Evolutionary conservation across 192 early-diverging fungal species (phyloP).

Genomic region (Geosiphon pyriformis): DNA sequence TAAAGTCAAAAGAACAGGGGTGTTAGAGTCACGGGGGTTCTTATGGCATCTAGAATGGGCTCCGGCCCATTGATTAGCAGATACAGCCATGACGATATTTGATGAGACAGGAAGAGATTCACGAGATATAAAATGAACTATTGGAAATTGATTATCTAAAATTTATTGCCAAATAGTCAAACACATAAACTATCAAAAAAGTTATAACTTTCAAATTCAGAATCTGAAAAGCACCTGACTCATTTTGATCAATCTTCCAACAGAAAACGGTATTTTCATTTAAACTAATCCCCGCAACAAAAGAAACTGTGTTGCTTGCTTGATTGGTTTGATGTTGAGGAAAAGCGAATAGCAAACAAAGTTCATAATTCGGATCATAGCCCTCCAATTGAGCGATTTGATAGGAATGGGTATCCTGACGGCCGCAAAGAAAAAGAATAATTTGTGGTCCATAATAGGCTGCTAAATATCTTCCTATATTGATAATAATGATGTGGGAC

Average conservation of each 20-base stretch:
- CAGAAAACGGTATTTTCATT: conserved; percentile 15
- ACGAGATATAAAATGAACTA: conserved; percentile 4
- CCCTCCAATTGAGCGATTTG: conserved; percentile 1
- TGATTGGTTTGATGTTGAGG: neutral
- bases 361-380: conserved; percentile 12
- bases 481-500: neutral
- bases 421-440: neutral
- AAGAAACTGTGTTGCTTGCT: neutral
- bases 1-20: conserved; percentile 34
- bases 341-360: conserved; percentile 10
- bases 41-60: conserved; percentile 4
- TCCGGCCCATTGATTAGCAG: conserved; percentile 13
- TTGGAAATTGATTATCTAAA: no score
- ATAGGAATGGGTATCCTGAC: neutral
- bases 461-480: conserved; percentile 2
- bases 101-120: neutral
- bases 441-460: conserved; percentile 13
- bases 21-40: neutral
- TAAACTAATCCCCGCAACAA: conserved; percentile 11
- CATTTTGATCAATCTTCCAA: conserved; percentile 6
- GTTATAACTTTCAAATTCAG: no score
- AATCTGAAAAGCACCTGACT: neutral
- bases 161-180: no score
- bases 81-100: neutral
- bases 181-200: no score